Evolutionary conservation across 1,284 basidiomycete species (phyloP), one percentile per base, ranked within the genome.

Genomic region (Naganishia sp.): DNA sequence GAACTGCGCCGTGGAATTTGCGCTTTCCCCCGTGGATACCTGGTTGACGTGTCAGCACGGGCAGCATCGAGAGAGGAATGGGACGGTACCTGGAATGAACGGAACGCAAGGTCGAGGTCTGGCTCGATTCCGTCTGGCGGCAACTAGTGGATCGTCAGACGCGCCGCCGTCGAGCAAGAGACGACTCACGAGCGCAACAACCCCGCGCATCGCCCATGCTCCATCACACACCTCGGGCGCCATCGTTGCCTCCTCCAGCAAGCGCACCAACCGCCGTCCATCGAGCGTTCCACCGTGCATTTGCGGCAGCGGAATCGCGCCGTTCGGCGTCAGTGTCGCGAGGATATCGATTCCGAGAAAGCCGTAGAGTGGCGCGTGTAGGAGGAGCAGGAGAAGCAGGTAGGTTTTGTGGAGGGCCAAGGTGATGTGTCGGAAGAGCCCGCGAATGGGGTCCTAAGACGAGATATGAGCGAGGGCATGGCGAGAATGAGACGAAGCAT

Each of bases 1-100:
- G 17, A 89, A 85, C 78, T 96, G 94, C 0, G 92, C 90, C 1
- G 90, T 86, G 3, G 91, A 86, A 71, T 92, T 89, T 1, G 75
- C 66, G 7, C 67, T 63, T 67, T 75, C 42, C 3, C 25, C 60
- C n/a, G 64, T 63, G 52, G 67, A 32, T 49, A 45, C 28, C 50
- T 61, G 41, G 49, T 2, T 41, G 43, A 70, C 28, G 35, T 45
- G 17, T 28, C 28, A 43, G 25, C 56, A n/a, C n/a, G n/a, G n/a
- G n/a, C n/a, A n/a, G n/a, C n/a, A n/a, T n/a, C n/a, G n/a, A n/a
- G n/a, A n/a, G n/a, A n/a, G n/a, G 5, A 13, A 28, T n/a, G 41
- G 23, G 23, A 25, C 57, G 72, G 45, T 43, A 75, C 74, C 39
- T 70, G 69, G 68, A 70, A 79, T 25, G 74, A 70, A 42, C 51